Base-by-base conservation (phyloP, 352 stramenopile genomes). In the Globisporangium camurandrum region DNA sequence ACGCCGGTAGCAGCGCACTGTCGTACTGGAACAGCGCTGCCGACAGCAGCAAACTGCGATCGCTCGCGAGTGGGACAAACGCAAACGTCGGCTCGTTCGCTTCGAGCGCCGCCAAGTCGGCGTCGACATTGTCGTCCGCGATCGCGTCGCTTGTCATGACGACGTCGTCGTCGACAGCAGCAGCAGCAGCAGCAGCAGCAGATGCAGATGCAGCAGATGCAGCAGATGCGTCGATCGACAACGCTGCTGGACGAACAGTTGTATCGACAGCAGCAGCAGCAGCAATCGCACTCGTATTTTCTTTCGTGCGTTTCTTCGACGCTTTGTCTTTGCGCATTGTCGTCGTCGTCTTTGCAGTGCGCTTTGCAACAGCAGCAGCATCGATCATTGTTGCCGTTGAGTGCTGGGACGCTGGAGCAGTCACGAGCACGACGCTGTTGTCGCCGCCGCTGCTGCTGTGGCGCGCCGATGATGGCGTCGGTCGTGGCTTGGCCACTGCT, bases 1-100 rank as follows among this genome's bases (percentile, higher is more conserved):
- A n/a, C n/a, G n/a, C n/a, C n/a, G n/a, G n/a, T n/a, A n/a, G n/a
- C n/a, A n/a, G n/a, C n/a, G n/a, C n/a, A n/a, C n/a, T n/a, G 12
- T 53, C 17, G 33, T 46, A 84, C 53, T 75, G 64, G 49, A 76
- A 84, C 49, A 81, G 54, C 4, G 67, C 61, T 0, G 71, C 69
- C 20, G 64, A 41, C 31, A 84, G 40, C 4, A 83, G 52, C 1
- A 63, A 69, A 14, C 67, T 54, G 11, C 66, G 56, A 37, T 78
- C 71, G 46, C 69, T 75, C 11, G 64, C 42, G 12, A 79, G 53
- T 3, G 69, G 56, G 28, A 71, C 49, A 5, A 54, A 67, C 19
- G 57, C 38, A 37, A 79, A 79, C 57, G 58, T 55, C 1, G 67
- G 67, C 42, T 80, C 71, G 42, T 58, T 57, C 49, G 64, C 59